Evolutionary conservation across 2,329 filamentous ascomycete genomes (phyloP).

Genomic region (Diaporthe nobilis): DNA sequence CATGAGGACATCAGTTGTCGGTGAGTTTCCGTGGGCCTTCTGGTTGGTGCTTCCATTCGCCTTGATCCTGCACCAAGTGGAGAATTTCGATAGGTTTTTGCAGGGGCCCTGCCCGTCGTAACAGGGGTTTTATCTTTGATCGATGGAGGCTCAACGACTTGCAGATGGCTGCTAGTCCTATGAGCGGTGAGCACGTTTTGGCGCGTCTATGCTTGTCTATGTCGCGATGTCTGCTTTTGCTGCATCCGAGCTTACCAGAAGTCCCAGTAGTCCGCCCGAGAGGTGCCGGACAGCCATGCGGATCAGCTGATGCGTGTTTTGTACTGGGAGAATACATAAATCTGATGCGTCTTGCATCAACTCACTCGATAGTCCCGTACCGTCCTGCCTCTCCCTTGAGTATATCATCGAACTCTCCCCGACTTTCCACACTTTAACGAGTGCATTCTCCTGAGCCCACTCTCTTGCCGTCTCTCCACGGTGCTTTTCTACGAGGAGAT

Average conservation of each 20-base stretch:
- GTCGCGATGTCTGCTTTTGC: slow-evolving; percentile 29
- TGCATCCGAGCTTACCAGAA: slow-evolving; percentile 24
- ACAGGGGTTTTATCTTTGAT: slow-evolving; percentile 39
- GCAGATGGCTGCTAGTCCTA: slow-evolving; percentile 36
- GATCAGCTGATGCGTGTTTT: slow-evolving; percentile 9
- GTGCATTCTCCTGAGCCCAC: not conserved
- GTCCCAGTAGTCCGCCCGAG: not conserved
- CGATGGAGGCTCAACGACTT: slow-evolving; percentile 36
- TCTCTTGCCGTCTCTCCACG: not conserved
- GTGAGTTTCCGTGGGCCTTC: slow-evolving; percentile 40
- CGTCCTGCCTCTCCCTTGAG: slow-evolving; percentile 5
- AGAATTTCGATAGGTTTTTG: slow-evolving; percentile 35
- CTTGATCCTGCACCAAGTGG: slow-evolving; percentile 38
- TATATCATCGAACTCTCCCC: not conserved
- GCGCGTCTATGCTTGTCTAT: slow-evolving; percentile 20
- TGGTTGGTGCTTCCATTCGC: slow-evolving; percentile 36
- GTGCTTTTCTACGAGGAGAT: not conserved
- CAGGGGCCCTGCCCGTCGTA: slow-evolving; percentile 11
- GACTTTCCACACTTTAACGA: not conserved
- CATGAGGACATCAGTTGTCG: slow-evolving; percentile 41
- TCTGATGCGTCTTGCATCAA: slow-evolving; percentile 29
- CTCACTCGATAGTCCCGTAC: not conserved
- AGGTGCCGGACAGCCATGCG: slow-evolving; percentile 19
- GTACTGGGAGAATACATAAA: slow-evolving; percentile 13
- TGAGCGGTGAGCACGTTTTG: slow-evolving; percentile 42